Evolutionary conservation across 202 grass and related monocot species (phyloP).

Genomic region (Alloteropsis angusta): DNA sequence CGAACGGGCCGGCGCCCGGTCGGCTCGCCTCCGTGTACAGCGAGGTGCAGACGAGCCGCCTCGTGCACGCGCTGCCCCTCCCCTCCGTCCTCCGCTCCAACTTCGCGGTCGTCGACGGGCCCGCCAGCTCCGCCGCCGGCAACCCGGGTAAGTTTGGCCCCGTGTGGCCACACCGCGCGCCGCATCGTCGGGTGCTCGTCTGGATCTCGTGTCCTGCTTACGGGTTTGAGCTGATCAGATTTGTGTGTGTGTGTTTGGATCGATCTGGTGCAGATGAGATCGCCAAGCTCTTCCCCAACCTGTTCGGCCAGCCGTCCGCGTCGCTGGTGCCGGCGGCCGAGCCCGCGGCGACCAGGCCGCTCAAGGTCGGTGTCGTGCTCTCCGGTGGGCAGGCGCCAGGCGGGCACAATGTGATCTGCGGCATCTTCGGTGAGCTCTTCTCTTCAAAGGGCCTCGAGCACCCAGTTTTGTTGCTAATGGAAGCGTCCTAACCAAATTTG

Average conservation of each 20-base stretch:
- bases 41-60: constrained; percentile 66
- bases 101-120: constrained; percentile 39
- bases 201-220: constrained; percentile 21
- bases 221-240: not conserved
- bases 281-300: constrained; percentile 77
- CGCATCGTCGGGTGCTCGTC: not conserved
- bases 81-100: constrained; percentile 50
- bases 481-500: not conserved
- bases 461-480: not conserved
- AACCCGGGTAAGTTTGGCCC: constrained; percentile 42
- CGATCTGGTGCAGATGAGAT: constrained; percentile 67
- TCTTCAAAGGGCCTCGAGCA: not conserved
- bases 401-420: constrained; percentile 93
- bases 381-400: constrained; percentile 88
- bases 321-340: constrained; percentile 46
- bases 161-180: not conserved
- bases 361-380: constrained; percentile 84
- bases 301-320: constrained; percentile 73
- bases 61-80: constrained; percentile 57
- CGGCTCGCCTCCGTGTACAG: constrained; percentile 63
- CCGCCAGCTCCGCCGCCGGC: constrained; percentile 57
- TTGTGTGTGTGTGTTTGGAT: not conserved
- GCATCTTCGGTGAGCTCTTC: constrained; percentile 68
- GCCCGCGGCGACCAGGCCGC: constrained; percentile 23
- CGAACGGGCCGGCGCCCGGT: constrained; percentile 31